Conservation (phyloP, 2,329 filamentous ascomycete genomes). For the Curvularia lunata region DNA sequence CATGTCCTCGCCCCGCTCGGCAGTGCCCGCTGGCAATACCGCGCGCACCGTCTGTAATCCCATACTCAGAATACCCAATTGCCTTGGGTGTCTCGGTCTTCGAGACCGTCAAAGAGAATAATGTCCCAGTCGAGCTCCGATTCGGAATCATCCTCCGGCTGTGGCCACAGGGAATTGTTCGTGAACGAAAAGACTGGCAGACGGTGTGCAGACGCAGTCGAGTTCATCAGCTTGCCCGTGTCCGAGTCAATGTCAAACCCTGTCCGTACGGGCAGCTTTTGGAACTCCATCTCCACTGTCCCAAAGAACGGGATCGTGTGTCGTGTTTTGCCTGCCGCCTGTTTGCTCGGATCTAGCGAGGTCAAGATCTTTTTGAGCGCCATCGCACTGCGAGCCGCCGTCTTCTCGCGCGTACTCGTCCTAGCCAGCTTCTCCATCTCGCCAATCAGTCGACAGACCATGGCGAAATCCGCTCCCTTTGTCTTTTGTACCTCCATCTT, state of each 20-base stretch:
- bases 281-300: slow-evolving; percentile 40
- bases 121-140: slow-evolving; percentile 42
- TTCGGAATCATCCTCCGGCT: slow-evolving; percentile 20
- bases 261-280: slow-evolving; percentile 36
- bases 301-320: slow-evolving; percentile 46
- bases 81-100: slow-evolving; percentile 42
- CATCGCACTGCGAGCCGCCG: slow-evolving; percentile 39
- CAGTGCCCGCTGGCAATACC: neutral
- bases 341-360: slow-evolving; percentile 39
- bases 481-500: slow-evolving; percentile 43
- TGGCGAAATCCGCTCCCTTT: slow-evolving; percentile 46
- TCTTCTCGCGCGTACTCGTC: slow-evolving; percentile 41
- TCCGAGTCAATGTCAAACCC: slow-evolving; percentile 42
- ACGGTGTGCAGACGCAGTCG: slow-evolving; percentile 30
- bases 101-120: slow-evolving; percentile 44
- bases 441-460: slow-evolving; percentile 44
- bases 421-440: slow-evolving; percentile 47
- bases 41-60: neutral
- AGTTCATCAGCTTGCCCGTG: slow-evolving; percentile 36
- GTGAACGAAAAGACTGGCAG: slow-evolving; percentile 46
- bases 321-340: slow-evolving; percentile 26
- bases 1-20: neutral
- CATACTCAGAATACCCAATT: slow-evolving; percentile 38
- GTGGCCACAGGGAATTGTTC: slow-evolving; percentile 43
- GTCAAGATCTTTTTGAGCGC: slow-evolving; percentile 46